Conservation (phyloP, 805 yeast genomes). For the Saccharomycopsis sp. region DNA sequence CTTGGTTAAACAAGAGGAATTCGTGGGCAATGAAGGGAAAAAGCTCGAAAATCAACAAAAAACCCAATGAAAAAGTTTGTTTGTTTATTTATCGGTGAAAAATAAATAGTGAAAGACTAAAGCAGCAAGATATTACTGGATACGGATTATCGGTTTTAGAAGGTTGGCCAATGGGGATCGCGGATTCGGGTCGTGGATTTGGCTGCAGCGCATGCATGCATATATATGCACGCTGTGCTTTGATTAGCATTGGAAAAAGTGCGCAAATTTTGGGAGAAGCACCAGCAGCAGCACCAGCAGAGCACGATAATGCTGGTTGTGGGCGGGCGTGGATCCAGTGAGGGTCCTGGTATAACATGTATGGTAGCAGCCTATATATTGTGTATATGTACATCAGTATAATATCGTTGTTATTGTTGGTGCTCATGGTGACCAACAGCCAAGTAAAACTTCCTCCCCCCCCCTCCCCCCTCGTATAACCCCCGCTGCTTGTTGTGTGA, state of each 20-base stretch:
- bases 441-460: too few relatives aligned
- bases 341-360: too few relatives aligned
- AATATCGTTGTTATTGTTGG: too few relatives aligned
- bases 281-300: too few relatives aligned
- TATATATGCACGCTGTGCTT: neutral
- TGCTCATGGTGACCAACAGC: too few relatives aligned
- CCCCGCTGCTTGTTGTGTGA: too few relatives aligned
- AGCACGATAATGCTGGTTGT: too few relatives aligned
- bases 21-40: too few relatives aligned
- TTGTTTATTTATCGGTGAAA: neutral
- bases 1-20: neutral
- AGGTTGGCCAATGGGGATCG: neutral
- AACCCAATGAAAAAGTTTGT: neutral
- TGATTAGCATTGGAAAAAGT: neutral
- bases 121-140: constrained; percentile 1
- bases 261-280: neutral
- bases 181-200: neutral
- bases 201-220: neutral
- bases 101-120: neutral
- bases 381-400: too few relatives aligned
- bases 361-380: too few relatives aligned
- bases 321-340: too few relatives aligned
- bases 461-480: too few relatives aligned
- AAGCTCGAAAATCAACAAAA: neutral
- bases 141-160: neutral